These are phyloP conservation scores for Nectriaceae sp. DNA, from an alignment of 2,329 filamentous ascomycete species.

Conservation along the genomic window DNA sequence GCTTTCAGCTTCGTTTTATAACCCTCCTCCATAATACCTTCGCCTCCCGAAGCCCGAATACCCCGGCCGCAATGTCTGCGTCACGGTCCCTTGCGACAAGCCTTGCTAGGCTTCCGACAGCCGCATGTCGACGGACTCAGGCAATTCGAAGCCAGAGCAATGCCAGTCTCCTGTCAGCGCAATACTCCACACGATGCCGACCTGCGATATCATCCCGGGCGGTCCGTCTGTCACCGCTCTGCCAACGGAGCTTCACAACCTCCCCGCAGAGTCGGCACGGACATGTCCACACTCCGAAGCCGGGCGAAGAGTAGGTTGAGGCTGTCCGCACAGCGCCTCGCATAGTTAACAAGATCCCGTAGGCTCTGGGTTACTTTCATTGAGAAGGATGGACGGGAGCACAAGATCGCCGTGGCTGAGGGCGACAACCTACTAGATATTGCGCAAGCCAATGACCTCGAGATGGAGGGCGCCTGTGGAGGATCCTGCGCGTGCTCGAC, in stretches of 20 bases:
- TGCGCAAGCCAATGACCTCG: conserved; percentile 89
- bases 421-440: conserved; percentile 96
- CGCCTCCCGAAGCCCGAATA: conserved; percentile 14
- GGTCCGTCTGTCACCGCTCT: conserved; percentile 19
- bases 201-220: conserved; percentile 10
- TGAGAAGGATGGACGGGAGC: conserved; percentile 79
- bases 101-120: conserved; percentile 35
- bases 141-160: conserved; percentile 21
- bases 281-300: conserved; percentile 80
- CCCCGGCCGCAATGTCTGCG: conserved; percentile 30
- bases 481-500: conserved; percentile 93
- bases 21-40: neutral
- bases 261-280: conserved; percentile 67
- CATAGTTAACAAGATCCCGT: conserved; percentile 2
- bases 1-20: neutral
- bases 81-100: conserved; percentile 35
- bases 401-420: conserved; percentile 77
- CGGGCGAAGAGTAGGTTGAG: conserved; percentile 80
- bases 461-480: conserved; percentile 98
- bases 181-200: conserved; percentile 22
- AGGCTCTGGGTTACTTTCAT: conserved; percentile 90
- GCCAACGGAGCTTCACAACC: conserved; percentile 62
- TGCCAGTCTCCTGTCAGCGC: conserved; percentile 7
- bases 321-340: neutral
- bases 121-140: conserved; percentile 32